Percentiles rank a stretch among this genome's conserved stretches.
These are phyloP conservation scores for Pseudogymnoascus sp. DNA, from an alignment of 2,329 filamentous ascomycete species.

Conservation along the genomic window DNA sequence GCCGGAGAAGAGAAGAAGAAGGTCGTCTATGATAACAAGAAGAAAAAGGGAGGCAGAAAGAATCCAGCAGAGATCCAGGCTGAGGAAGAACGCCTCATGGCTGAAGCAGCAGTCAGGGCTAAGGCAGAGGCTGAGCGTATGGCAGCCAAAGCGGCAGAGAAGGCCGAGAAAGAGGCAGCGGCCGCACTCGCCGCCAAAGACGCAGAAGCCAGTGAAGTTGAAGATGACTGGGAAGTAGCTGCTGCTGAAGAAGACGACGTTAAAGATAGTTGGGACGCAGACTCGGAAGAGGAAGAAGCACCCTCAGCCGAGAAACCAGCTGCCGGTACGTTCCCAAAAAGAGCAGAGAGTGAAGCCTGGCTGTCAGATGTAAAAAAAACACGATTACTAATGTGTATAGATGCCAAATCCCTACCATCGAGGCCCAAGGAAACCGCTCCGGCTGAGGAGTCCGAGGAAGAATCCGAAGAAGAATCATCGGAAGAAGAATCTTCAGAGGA, in stretches of 20 bases:
- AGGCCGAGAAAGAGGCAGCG: slow-evolving; percentile 51
- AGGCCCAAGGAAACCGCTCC: slow-evolving; percentile 26
- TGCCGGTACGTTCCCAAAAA: background rate
- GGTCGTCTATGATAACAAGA: slow-evolving; percentile 62
- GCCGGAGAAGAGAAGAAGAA: slow-evolving; percentile 60
- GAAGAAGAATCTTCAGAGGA: slow-evolving; percentile 61
- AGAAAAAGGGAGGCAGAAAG: slow-evolving; percentile 63
- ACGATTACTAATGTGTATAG: slow-evolving; percentile 21
- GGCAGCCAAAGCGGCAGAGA: slow-evolving; percentile 54
- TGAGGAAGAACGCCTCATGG: slow-evolving; percentile 71
- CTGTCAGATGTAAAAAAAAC: slow-evolving; percentile 20
- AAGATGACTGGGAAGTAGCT: slow-evolving; percentile 84
- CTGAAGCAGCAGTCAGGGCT: slow-evolving; percentile 70
- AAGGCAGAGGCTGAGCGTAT: slow-evolving; percentile 60
- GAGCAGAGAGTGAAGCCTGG: slow-evolving; percentile 27
- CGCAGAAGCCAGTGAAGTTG: slow-evolving; percentile 53
- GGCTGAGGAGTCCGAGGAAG: slow-evolving; percentile 47
- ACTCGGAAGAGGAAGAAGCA: slow-evolving; percentile 62
- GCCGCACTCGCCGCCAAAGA: slow-evolving; percentile 50
- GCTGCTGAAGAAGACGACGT: slow-evolving; percentile 69
- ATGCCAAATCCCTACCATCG: slow-evolving; percentile 22
- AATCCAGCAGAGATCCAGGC: slow-evolving; percentile 45
- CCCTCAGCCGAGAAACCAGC: background rate
- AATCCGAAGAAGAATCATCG: slow-evolving; percentile 42
- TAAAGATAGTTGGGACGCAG: slow-evolving; percentile 94